Evolutionary conservation across 345 rosid genomes (phyloP).

Genomic region (Aquilaria malaccensis): DNA sequence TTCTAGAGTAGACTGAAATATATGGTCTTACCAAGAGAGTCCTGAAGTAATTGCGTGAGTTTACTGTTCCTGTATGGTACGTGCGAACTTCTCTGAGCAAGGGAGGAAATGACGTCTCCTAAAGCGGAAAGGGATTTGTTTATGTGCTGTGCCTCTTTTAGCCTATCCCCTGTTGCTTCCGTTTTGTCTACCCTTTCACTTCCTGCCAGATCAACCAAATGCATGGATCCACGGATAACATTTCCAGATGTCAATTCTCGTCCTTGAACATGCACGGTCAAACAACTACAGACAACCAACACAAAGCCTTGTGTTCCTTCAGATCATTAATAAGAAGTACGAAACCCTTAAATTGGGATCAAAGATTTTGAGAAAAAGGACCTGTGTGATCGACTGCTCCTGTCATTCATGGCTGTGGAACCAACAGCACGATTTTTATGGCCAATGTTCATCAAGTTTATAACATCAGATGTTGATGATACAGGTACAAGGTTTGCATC

Average conservation of each 20-base stretch:
- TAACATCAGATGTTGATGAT: slow-evolving; percentile 71
- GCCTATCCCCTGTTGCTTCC: slow-evolving; percentile 83
- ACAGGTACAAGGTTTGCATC: slow-evolving; percentile 82
- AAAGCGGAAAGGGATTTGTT: slow-evolving; percentile 90
- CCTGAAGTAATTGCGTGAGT: slow-evolving; percentile 93
- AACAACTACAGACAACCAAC: slow-evolving; percentile 47
- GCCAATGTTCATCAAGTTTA: slow-evolving; percentile 81
- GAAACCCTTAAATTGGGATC: not conserved
- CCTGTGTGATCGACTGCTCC: slow-evolving; percentile 99
- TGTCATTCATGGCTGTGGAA: slow-evolving; percentile 87
- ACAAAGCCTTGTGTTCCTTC: slow-evolving; percentile 13
- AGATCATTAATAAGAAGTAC: not conserved
- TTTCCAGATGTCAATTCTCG: slow-evolving; percentile 69
- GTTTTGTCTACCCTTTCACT: slow-evolving; percentile 97
- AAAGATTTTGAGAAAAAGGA: slow-evolving; percentile 8
- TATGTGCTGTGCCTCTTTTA: slow-evolving; percentile 89
- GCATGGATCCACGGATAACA: slow-evolving; percentile 76
- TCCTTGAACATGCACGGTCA: slow-evolving; percentile 94
- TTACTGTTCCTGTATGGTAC: slow-evolving; percentile 96
- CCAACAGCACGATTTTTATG: slow-evolving; percentile 76
- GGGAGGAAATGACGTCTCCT: slow-evolving; percentile 88
- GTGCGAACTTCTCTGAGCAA: slow-evolving; percentile 78
- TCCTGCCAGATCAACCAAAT: slow-evolving; percentile 96
- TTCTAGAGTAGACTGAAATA: not conserved
- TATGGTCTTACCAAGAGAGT: slow-evolving; percentile 67